Evolutionary conservation across 257 asterid species (phyloP).

Genomic region (Linderniella brevidens): DNA sequence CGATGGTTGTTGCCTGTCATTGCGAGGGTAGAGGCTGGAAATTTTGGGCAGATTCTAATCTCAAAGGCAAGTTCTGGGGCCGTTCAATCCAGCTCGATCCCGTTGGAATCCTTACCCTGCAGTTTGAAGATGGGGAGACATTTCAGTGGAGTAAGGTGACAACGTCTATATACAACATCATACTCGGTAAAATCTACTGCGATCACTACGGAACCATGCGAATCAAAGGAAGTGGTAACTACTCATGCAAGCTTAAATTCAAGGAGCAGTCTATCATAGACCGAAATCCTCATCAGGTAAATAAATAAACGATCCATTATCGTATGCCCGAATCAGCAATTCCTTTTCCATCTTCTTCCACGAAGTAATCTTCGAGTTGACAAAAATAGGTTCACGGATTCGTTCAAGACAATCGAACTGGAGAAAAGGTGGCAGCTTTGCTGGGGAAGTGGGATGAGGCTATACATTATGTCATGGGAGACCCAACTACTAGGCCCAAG

Average conservation of each 20-base stretch:
- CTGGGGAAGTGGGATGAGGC: constrained; percentile 99
- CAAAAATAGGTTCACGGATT: constrained; percentile 74
- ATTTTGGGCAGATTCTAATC: constrained; percentile 96
- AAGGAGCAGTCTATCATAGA: constrained; percentile 98
- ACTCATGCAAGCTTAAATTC: constrained; percentile 95
- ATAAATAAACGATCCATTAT: too few relatives aligned
- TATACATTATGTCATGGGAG: constrained; percentile 91
- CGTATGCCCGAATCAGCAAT: background rate
- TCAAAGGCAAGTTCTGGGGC: constrained; percentile 99
- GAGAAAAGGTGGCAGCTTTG: constrained; percentile 87
- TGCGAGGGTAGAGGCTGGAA: constrained; percentile 96
- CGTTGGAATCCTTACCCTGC: constrained; percentile 73
- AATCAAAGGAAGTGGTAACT: constrained; percentile 80
- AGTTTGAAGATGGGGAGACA: constrained; percentile 91
- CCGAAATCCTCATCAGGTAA: constrained; percentile 96
- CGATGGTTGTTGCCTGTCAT: constrained; percentile 95
- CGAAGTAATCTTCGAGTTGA: background rate
- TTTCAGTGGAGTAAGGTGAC: constrained; percentile 99
- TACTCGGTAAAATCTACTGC: constrained; percentile 87
- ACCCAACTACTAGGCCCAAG: constrained; percentile 80
- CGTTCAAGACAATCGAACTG: constrained; percentile 90
- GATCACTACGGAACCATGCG: constrained; percentile 99
- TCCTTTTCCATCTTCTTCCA: constrained; percentile 1
- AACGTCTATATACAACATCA: constrained; percentile 88
- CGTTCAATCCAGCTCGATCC: constrained; percentile 99